phyloP scores from a whole-genome alignment of 192 early-diverging fungal genomes.

The Nowakowskiella sp. region DNA sequence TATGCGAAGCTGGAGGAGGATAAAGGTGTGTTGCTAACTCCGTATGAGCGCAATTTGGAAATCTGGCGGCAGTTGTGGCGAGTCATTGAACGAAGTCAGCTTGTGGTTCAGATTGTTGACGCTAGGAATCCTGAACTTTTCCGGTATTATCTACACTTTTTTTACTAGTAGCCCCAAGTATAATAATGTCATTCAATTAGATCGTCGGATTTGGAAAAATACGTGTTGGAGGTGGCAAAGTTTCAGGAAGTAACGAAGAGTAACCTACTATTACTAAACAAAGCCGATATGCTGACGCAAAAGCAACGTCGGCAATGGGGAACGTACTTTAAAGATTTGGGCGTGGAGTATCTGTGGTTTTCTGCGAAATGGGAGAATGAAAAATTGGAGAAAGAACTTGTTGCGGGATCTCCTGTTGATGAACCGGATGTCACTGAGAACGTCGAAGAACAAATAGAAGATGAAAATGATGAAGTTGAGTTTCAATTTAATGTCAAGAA shows the following conservation, averaged over 20 bases:
- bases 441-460: conserved; percentile 8
- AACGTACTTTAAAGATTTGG: conserved; percentile 73
- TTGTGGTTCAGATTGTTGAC: conserved; percentile 98
- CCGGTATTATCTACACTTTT: no score
- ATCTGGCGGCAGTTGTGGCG: conserved; percentile 99
- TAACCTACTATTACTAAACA: conserved; percentile 91
- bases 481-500: conserved; percentile 14
- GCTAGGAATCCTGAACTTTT: conserved; percentile 93
- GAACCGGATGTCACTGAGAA: conserved; percentile 13
- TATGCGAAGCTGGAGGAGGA: conserved; percentile 72
- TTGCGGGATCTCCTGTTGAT: conserved; percentile 5
- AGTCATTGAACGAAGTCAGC: conserved; percentile 90
- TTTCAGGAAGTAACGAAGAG: conserved; percentile 74
- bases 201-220: conserved; percentile 79
- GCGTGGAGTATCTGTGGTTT: conserved; percentile 87
- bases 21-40: conserved; percentile 87
- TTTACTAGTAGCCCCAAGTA: no score
- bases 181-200: no score
- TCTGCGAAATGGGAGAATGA: conserved; percentile 80
- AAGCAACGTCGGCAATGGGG: conserved; percentile 85
- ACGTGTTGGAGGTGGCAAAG: conserved; percentile 90
- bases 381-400: conserved; percentile 63
- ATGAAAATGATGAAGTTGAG: neutral
- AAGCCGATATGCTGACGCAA: conserved; percentile 92
- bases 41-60: conserved; percentile 97